Evolutionary conservation across 2,329 filamentous ascomycete species (phyloP).

Genomic region (Fusarium illudens): DNA sequence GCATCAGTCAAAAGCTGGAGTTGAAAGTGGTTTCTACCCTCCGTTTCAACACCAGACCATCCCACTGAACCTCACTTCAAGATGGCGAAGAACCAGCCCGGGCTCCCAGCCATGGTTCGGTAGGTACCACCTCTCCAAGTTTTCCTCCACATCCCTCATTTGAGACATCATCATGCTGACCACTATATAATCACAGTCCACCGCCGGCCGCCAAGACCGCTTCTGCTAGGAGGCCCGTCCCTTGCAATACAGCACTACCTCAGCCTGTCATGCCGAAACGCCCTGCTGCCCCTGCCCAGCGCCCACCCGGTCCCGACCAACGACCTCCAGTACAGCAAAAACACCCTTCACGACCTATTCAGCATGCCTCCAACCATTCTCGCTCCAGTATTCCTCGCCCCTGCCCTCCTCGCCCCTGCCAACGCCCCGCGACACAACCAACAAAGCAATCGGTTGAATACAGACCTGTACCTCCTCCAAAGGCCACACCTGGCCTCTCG

Average conservation of each 20-base stretch:
- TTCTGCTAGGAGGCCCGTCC: background rate
- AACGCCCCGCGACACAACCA: background rate
- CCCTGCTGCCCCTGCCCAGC: background rate
- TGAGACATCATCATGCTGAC: background rate
- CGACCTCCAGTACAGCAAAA: background rate
- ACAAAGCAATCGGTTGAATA: constrained; percentile 2
- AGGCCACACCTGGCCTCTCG: background rate
- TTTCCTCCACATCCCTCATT: background rate
- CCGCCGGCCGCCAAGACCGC: background rate
- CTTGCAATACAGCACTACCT: background rate
- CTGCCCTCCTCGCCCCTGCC: background rate
- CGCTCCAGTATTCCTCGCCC: background rate
- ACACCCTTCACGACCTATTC: background rate
- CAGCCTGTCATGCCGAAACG: background rate
- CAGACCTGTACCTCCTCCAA: constrained; percentile 8
- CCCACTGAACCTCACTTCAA: background rate
- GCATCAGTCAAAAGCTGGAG: background rate
- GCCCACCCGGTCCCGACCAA: background rate
- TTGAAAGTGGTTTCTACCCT: background rate
- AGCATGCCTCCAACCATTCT: background rate
- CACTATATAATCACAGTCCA: background rate
- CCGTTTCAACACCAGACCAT: background rate
- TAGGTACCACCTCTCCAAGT: background rate
- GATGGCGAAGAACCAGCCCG: background rate
- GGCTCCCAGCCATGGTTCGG: background rate